Evolutionary conservation across 2,329 filamentous ascomycete species (phyloP).

Genomic region (Fusarium robinianum): DNA sequence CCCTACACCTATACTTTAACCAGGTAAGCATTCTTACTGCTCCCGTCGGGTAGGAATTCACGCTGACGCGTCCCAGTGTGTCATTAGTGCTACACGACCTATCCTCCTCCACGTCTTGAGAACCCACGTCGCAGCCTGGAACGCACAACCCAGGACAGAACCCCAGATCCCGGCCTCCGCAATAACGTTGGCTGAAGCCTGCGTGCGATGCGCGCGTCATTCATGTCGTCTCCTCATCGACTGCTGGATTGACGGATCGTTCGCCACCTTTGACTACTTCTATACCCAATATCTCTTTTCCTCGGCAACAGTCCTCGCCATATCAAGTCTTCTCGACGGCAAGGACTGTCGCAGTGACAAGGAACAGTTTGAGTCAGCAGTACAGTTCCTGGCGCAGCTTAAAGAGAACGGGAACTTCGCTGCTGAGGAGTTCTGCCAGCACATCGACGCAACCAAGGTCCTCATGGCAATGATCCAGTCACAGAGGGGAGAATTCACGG

Average conservation of each 20-base stretch:
- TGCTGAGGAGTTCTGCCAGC: constrained; percentile 48
- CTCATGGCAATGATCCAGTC: constrained; percentile 30
- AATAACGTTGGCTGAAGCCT: constrained; percentile 48
- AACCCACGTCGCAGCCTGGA: constrained; percentile 37
- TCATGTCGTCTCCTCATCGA: constrained; percentile 49
- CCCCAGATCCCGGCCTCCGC: constrained; percentile 40
- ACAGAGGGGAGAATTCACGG: constrained; percentile 22
- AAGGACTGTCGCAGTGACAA: constrained; percentile 42
- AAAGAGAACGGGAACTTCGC: constrained; percentile 47
- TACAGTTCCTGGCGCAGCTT: constrained; percentile 45
- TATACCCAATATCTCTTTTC: constrained; percentile 54
- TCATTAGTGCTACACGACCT: constrained; percentile 42
- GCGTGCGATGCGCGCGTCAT: constrained; percentile 50
- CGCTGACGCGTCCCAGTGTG: constrained; percentile 30
- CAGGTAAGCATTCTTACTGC: constrained; percentile 20
- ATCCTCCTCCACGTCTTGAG: constrained; percentile 43
- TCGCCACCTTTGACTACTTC: constrained; percentile 53
- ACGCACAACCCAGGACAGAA: constrained; percentile 22
- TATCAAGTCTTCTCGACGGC: constrained; percentile 46
- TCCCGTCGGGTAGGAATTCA: rapidly evolving
- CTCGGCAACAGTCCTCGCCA: constrained; percentile 48
- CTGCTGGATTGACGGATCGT: constrained; percentile 52
- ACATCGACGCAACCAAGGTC: constrained; percentile 44
- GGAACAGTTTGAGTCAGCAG: constrained; percentile 47
- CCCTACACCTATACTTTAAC: constrained; percentile 43